phyloP scores from a whole-genome alignment of 116 monocot genomes.

The Phalaenopsis hybrid region DNA sequence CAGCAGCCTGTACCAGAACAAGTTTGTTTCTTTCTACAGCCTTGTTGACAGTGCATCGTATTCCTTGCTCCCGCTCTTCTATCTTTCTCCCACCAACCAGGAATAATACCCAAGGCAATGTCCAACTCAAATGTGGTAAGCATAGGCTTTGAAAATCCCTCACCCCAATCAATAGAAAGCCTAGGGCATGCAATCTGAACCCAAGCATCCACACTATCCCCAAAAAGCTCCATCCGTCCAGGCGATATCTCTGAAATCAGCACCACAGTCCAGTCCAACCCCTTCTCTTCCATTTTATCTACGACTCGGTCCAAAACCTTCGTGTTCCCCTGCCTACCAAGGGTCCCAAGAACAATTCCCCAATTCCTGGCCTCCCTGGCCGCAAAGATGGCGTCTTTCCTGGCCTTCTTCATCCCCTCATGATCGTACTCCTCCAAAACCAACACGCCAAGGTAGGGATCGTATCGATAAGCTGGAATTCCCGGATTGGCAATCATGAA shows the following conservation, averaged over 20 bases:
- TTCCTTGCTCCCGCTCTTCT: conserved; percentile 4
- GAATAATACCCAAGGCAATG: conserved; percentile 65
- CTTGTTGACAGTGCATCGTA: neutral
- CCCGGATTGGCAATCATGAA: conserved; percentile 98
- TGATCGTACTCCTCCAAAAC: conserved; percentile 82
- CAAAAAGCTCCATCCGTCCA: conserved; percentile 65
- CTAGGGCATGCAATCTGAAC: conserved; percentile 97
- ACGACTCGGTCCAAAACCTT: conserved; percentile 69
- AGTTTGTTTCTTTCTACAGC: conserved; percentile 1
- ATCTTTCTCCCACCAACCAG: conserved; percentile 91
- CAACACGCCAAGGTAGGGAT: conserved; percentile 66
- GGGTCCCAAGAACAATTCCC: conserved; percentile 86
- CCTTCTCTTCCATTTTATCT: conserved; percentile 74
- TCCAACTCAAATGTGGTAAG: conserved; percentile 94
- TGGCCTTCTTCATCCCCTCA: conserved; percentile 72
- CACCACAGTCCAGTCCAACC: conserved; percentile 75
- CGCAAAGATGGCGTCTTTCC: conserved; percentile 52
- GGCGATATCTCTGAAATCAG: conserved; percentile 94
- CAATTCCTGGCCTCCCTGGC: conserved; percentile 62
- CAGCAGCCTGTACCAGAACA: conserved; percentile 16
- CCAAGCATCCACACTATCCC: conserved; percentile 95
- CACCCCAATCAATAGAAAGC: conserved; percentile 96
- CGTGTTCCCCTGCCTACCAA: conserved; percentile 87
- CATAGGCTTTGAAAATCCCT: conserved; percentile 80
- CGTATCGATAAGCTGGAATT: conserved; percentile 68